Evolutionary conservation across 83 land plant genomes (phyloP), one percentile per base, ranked within the genome.

Genomic region (Diphasiastrum complanatum): DNA sequence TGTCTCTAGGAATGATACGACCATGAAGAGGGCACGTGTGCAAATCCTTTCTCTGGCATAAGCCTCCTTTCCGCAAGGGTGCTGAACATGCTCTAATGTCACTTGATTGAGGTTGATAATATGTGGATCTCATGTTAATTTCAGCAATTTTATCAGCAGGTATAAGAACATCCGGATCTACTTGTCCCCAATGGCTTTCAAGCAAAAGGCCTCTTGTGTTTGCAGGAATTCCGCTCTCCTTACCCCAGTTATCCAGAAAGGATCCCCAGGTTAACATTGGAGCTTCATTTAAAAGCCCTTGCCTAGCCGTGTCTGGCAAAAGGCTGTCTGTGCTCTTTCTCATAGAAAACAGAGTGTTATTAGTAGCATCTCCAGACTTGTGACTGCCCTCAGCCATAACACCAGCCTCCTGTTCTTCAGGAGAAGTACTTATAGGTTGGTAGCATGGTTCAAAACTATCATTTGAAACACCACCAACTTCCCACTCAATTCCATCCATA

Each of bases 1-100:
- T 63, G 64, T 92, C 91, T 11, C 96, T 79, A 16, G 75, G 81
- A 16, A 79, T 59, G 4, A 92, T 76, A 14, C 80, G 87, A 12
- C 98, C 98, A 66, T 92, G 98, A 63, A 92, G 76, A 3, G 98
- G 98, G 54, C 98, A 92, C 19, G 77, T 70, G 46, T 45, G 63
- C 45, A 85, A 65, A 62, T 92, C 98, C 70, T 77, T 53, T 69
- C 98, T 83, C 57, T 77, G 86, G 52, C 98, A 92, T 50, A 88
- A 78, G 6, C 84, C 79, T 3, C 98, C 98, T 16, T 85, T 92
- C 61, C 61, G 70, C 60, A 88, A 72, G 41, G 91, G 98, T 31
- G 88, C 87, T 57, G 52, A 69, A 52, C 98, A 92, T 23, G 91
- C 87, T 33, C 38, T 77, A 36, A 88, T 81, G 37, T 88, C 91